These are phyloP conservation scores for Lyophyllum shimeji DNA, from an alignment of 768 basidiomycete genomes.

Conservation along the genomic window DNA sequence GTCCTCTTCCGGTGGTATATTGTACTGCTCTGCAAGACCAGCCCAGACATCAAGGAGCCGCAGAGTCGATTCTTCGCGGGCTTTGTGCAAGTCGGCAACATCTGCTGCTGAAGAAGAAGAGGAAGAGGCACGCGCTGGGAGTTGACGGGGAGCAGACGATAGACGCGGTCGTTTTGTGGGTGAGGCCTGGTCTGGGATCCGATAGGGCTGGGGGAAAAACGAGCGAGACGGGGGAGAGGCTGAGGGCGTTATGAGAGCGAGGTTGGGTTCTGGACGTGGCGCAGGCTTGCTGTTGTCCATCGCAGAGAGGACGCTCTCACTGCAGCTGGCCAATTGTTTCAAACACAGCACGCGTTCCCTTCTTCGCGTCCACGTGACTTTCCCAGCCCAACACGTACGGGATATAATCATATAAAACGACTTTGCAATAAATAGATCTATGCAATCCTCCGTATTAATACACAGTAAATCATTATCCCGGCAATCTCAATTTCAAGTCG, in stretches of 20 bases:
- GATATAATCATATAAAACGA: too few species aligned
- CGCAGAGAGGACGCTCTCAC: neutral
- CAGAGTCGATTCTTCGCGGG: conserved; percentile 53
- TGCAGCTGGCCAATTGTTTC: neutral
- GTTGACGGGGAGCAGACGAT: conserved; percentile 40
- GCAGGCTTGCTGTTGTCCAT: conserved; percentile 5
- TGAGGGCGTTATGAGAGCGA: conserved; percentile 49
- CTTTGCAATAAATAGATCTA: too few species aligned
- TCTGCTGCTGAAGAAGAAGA: conserved; percentile 30
- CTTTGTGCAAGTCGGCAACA: conserved; percentile 46
- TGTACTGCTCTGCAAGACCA: conserved; percentile 66
- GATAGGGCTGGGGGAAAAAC: conserved; percentile 21
- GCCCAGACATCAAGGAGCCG: conserved; percentile 67
- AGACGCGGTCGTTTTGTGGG: conserved; percentile 51
- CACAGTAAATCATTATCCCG: too few species aligned
- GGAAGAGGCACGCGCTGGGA: conserved; percentile 29
- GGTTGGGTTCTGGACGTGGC: conserved; percentile 9
- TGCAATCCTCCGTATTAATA: neutral
- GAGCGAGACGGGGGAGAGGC: conserved; percentile 42
- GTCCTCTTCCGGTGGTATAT: conserved; percentile 69
- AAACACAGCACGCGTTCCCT: neutral
- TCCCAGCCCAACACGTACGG: too few species aligned
- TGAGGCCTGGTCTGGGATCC: conserved; percentile 34
- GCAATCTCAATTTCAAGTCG: neutral
- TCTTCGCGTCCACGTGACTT: conserved; percentile 8